phyloP scores from a whole-genome alignment of 306 rosid species.

The Cicer chorassanicum region DNA sequence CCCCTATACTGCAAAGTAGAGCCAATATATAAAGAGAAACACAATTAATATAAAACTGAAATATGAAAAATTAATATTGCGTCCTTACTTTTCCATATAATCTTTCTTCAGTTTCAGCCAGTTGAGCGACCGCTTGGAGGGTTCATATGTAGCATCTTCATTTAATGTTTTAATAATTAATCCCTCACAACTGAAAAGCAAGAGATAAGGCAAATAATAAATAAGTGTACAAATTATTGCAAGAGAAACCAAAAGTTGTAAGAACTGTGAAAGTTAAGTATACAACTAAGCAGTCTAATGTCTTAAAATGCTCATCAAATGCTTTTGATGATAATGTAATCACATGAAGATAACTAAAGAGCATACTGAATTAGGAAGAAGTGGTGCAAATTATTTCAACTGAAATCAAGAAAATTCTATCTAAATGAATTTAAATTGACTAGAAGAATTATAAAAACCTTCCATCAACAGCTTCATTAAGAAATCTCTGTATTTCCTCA shows the following conservation, averaged over 20 bases:
- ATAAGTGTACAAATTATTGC: slow-evolving; percentile 17
- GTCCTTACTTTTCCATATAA: slow-evolving; percentile 74
- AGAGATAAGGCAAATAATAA: slow-evolving; percentile 37
- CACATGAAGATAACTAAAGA: slow-evolving; percentile 21
- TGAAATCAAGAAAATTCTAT: slow-evolving; percentile 30
- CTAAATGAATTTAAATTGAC: slow-evolving; percentile 34
- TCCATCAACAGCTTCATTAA: slow-evolving; percentile 69
- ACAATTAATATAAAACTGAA: slow-evolving; percentile 27
- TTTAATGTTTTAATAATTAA: slow-evolving; percentile 80
- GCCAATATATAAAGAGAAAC: slow-evolving; percentile 41
- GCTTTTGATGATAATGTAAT: slow-evolving; percentile 9
- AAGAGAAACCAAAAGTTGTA: slow-evolving; percentile 26
- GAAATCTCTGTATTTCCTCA: slow-evolving; percentile 91
- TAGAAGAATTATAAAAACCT: slow-evolving; percentile 58
- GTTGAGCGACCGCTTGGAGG: slow-evolving; percentile 84
- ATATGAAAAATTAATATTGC: slow-evolving; percentile 24
- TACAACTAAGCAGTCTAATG: slow-evolving; percentile 1
- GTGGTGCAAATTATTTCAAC: slow-evolving; percentile 18
- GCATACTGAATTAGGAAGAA: slow-evolving; percentile 18
- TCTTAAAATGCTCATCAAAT: slow-evolving; percentile 5
- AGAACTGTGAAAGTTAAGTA: slow-evolving; percentile 26
- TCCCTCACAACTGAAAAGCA: slow-evolving; percentile 81
- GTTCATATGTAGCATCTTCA: slow-evolving; percentile 93
- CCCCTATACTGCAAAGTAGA: slow-evolving; percentile 77
- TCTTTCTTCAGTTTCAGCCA: slow-evolving; percentile 98